These are phyloP conservation scores for Geranium brycei DNA, from an alignment of 345 rosid species.

Conservation along the genomic window DNA sequence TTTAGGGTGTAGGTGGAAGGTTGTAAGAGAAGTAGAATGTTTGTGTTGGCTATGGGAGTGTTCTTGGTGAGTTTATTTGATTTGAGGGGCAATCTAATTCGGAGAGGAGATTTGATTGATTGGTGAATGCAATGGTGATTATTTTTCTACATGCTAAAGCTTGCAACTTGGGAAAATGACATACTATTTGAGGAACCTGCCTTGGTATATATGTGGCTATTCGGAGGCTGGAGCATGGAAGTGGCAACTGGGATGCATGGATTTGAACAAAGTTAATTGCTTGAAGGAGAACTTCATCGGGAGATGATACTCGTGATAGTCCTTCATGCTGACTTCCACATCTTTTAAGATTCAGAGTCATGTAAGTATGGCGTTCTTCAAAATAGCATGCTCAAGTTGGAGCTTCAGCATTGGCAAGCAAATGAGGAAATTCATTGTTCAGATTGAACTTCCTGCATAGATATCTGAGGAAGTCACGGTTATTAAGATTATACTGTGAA, in stretches of 20 bases:
- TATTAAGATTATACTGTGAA: background rate
- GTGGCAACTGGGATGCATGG: background rate
- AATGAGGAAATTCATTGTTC: conserved; percentile 1
- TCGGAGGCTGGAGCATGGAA: background rate
- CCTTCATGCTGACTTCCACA: background rate
- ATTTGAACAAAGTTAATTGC: background rate
- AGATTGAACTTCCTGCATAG: background rate
- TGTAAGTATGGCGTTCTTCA: background rate
- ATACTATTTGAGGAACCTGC: background rate
- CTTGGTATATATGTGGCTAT: background rate
- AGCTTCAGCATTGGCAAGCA: conserved; percentile 1
- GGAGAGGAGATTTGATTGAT: background rate
- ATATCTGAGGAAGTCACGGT: background rate
- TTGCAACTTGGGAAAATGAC: background rate
- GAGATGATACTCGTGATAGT: background rate
- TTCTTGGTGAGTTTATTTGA: no score
- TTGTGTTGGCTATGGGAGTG: no score
- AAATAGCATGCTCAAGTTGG: conserved; percentile 1
- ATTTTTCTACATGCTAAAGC: background rate
- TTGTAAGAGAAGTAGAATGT: no score
- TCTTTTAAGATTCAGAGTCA: background rate
- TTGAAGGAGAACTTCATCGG: background rate
- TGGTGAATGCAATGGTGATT: background rate
- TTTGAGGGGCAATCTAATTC: background rate
- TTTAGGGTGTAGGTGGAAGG: no score